These are phyloP conservation scores for Plasmodium reichenowi DNA, from an alignment of 169 alveolate species.

Conservation along the genomic window DNA sequence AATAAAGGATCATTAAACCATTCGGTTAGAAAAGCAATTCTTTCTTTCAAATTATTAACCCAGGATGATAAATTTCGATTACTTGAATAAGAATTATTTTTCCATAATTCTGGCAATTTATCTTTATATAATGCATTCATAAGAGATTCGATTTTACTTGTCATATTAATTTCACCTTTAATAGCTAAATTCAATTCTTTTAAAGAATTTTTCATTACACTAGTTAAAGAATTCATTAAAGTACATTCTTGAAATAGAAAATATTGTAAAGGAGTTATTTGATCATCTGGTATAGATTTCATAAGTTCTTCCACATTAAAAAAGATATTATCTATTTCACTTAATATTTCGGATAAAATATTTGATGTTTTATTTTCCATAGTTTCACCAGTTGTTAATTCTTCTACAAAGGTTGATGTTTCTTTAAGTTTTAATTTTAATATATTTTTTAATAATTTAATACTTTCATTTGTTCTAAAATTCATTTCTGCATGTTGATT, in stretches of 20 bases:
- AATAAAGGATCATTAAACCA: constrained; percentile 94
- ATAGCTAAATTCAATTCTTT: constrained; percentile 94
- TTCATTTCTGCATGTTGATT: constrained; percentile 77
- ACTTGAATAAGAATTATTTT: constrained; percentile 93
- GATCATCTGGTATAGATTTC: constrained; percentile 90
- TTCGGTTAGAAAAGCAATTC: constrained; percentile 92
- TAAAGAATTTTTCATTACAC: constrained; percentile 81
- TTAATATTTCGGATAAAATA: constrained; percentile 47
- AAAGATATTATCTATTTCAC: constrained; percentile 55
- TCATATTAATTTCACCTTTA: constrained; percentile 95
- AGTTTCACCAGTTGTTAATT: constrained; percentile 67
- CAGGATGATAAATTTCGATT: constrained; percentile 94
- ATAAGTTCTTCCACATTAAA: constrained; percentile 65
- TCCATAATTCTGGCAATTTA: constrained; percentile 94
- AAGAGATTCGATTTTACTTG: constrained; percentile 92
- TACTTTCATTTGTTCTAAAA: constrained; percentile 74
- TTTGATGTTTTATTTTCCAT: constrained; percentile 39
- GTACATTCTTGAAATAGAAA: constrained; percentile 77
- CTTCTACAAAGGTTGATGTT: constrained; percentile 69
- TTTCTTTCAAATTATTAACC: constrained; percentile 92
- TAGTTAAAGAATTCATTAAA: constrained; percentile 38
- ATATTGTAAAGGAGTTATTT: constrained; percentile 89
- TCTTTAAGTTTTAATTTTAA: constrained; percentile 64
- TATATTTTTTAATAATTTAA: constrained; percentile 58
- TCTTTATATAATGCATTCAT: constrained; percentile 90